phyloP scores from a whole-genome alignment of 805 yeast genomes.

The Teunomyces pallodes region DNA sequence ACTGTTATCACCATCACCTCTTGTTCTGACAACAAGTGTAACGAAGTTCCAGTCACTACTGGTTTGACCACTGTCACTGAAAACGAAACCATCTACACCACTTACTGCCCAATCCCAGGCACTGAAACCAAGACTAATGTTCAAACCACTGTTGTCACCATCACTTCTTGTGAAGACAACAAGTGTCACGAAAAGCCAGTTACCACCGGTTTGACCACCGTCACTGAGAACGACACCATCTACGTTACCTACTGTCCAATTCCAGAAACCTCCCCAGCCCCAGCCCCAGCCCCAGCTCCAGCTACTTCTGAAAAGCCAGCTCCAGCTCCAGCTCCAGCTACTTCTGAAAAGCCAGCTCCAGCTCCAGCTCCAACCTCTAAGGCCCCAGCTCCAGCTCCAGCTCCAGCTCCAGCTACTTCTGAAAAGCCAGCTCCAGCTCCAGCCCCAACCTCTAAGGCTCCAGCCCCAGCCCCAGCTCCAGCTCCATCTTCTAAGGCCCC shows the following conservation, averaged over 20 bases:
- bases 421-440: slow-evolving; percentile 6
- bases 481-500: not conserved
- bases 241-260: slow-evolving; percentile 36
- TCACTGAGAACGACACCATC: slow-evolving; percentile 26
- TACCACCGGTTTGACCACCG: slow-evolving; percentile 38
- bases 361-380: not conserved
- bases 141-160: slow-evolving; percentile 28
- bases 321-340: slow-evolving; percentile 8
- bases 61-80: slow-evolving; percentile 23
- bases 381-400: slow-evolving; percentile 4
- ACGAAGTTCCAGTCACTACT: slow-evolving; percentile 19
- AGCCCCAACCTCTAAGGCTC: not conserved
- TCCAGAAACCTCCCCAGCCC: slow-evolving; percentile 12
- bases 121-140: slow-evolving; percentile 13
- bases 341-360: slow-evolving; percentile 4
- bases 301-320: slow-evolving; percentile 7
- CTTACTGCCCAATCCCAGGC: slow-evolving; percentile 19
- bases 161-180: slow-evolving; percentile 33
- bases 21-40: slow-evolving; percentile 26
- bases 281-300: slow-evolving; percentile 10
- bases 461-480: slow-evolving; percentile 5
- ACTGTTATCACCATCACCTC: slow-evolving; percentile 28
- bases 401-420: slow-evolving; percentile 6
- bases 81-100: slow-evolving; percentile 19
- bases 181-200: slow-evolving; percentile 18